Evolutionary conservation across 768 basidiomycete species (phyloP).

Genomic region (Lactifluus volemus): DNA sequence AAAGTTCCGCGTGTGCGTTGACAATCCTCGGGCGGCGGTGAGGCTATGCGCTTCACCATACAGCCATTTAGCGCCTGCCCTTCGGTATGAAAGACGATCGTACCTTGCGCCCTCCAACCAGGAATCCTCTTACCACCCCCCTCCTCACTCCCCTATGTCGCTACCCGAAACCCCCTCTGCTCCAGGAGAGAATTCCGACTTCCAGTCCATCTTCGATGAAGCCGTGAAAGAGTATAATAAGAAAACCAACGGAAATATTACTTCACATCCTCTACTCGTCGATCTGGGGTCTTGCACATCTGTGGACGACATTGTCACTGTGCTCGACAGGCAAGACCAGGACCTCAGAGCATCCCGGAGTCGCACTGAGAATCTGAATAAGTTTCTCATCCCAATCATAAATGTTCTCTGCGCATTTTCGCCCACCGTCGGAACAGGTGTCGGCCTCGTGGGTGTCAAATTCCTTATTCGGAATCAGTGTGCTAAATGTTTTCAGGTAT

Average conservation of each 20-base stretch:
- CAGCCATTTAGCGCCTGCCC: no score
- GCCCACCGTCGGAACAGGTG: background rate
- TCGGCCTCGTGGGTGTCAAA: background rate
- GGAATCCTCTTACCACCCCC: no score
- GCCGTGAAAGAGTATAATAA: background rate
- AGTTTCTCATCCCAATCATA: background rate
- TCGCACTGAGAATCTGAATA: background rate
- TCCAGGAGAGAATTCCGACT: no score
- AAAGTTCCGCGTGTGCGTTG: no score
- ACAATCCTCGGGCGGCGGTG: no score
- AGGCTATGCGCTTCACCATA: no score
- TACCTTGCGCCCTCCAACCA: no score
- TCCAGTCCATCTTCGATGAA: no score
- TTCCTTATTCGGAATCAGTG: no score
- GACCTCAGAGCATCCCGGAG: background rate
- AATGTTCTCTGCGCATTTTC: conserved; percentile 1
- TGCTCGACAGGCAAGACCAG: background rate
- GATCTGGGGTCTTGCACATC: background rate
- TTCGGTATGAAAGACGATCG: no score
- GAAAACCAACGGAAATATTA: background rate
- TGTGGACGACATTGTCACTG: background rate
- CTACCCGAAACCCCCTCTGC: no score
- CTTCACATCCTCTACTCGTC: background rate
- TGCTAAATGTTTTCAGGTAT: background rate
- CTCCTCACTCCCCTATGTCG: no score